These are phyloP conservation scores for Marasmius tenuissimus DNA, from an alignment of 1,284 basidiomycete genomes.

Conservation along the genomic window DNA sequence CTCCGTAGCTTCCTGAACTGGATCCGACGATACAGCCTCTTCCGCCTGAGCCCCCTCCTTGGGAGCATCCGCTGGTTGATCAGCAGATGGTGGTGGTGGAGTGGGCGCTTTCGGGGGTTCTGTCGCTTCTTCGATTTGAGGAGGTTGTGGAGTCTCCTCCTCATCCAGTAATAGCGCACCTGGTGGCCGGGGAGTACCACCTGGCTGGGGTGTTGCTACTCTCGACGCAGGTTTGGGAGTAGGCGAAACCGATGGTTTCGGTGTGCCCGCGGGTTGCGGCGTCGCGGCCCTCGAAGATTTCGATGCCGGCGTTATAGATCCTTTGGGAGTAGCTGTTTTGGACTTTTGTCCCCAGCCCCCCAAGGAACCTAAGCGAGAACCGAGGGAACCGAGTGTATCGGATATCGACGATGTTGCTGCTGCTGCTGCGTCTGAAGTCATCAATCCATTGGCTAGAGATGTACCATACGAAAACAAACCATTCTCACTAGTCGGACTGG, in stretches of 20 bases:
- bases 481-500: neutral
- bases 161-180: too few relatives aligned
- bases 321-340: neutral
- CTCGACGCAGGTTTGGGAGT: neutral
- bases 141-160: too few relatives aligned
- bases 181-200: neutral
- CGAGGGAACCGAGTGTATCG: neutral
- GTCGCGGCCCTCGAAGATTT: neutral
- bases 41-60: conserved; percentile 21
- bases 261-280: neutral
- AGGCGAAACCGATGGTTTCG: conserved; percentile 2
- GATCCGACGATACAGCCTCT: neutral
- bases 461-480: neutral
- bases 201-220: conserved; percentile 1
- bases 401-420: neutral
- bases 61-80: neutral
- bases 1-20: neutral
- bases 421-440: neutral
- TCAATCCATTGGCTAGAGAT: neutral
- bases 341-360: neutral
- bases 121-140: too few relatives aligned
- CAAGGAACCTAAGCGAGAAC: neutral
- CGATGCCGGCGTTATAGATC: neutral
- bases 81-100: neutral
- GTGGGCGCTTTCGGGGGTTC: neutral